Base-by-base conservation (phyloP, 1,139 yeast species). In the Scheffersomyces illinoinensis region DNA sequence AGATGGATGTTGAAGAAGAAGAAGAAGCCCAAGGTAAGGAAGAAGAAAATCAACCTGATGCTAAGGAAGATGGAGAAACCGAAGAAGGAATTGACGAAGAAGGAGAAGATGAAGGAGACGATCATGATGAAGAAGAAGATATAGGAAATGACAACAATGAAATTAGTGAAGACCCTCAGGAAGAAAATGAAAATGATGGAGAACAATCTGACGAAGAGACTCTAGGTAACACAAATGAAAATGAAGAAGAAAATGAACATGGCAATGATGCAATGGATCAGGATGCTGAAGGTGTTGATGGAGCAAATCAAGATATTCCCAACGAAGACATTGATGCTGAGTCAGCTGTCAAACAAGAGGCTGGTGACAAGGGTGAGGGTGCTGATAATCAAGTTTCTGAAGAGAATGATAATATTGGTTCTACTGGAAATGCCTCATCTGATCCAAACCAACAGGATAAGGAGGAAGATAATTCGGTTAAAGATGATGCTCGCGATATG, bases 321-420 rank as follows among this genome's bases (percentile, higher is more conserved):
- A 81, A 83, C 23, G 79, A 83, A 23, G 86, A 84, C 20, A 76
- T 82, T 53, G 88, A 88, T 59, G 80, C 78, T 57, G 91, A 88
- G 47, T 83, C 90, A 18, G 88, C 95, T 14, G 89, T 88, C 17
- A 86, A 89, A 66, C 93, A 90, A 68, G 85, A 88, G 58, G 76
- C 87, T 18, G 96, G 96, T 53, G 82, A 85, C 47, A 83, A 85
- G 65, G 90, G 93, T 1, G 88, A 88, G 62, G 97, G 97, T 56
- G 87, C 92, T 10, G 93, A 90, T 63, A 83, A 88, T 24, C 87
- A 85, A 64, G 88, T 85, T 33, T 72, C 80, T 17, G 88, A 88
- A 56, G 95, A 90, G 64, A 86, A 89, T 62, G 85, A 88, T 47
- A 89, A 89, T 66, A 72, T 88, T 55, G 93, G 96, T 46, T 87